A percentile compares a stretch with the other conserved stretches of the same genome.
Evolutionary conservation across 768 basidiomycete species (phyloP).

Genomic region (Podaxis sp.): DNA sequence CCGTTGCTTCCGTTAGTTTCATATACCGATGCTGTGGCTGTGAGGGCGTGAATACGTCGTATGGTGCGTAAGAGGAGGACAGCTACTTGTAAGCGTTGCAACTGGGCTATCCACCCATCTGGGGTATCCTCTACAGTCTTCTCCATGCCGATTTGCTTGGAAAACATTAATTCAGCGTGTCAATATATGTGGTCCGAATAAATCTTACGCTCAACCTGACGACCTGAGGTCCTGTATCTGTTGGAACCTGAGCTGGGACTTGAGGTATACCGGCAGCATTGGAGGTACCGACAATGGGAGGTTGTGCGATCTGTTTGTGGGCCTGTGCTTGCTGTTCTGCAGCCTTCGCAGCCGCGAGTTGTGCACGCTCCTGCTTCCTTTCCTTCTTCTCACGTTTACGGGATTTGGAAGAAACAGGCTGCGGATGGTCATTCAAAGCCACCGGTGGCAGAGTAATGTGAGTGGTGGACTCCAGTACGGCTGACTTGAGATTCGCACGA

Average conservation of each 20-base stretch:
- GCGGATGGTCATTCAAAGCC: neutral
- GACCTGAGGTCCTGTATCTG: neutral
- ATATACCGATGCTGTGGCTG: neutral
- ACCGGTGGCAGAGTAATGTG: neutral
- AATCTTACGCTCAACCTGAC: neutral
- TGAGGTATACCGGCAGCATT: neutral
- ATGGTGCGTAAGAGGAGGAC: neutral
- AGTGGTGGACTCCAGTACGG: neutral
- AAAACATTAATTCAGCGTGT: neutral
- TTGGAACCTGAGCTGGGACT: neutral
- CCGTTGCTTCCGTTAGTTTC: neutral
- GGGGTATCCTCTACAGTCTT: conserved; percentile 1
- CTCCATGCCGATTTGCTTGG: neutral
- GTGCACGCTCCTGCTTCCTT: neutral
- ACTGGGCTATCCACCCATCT: conserved; percentile 1
- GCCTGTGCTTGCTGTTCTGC: neutral
- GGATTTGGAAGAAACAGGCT: neutral
- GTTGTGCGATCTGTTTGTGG: neutral
- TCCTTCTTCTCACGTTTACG: neutral
- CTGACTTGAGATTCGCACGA: neutral
- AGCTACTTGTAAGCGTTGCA: neutral
- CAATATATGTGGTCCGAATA: neutral
- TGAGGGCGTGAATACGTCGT: neutral
- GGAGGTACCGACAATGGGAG: neutral
- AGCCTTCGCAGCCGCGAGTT: neutral